Evolutionary conservation across 306 rosid genomes (phyloP).

Genomic region (Abrus precatorius): DNA sequence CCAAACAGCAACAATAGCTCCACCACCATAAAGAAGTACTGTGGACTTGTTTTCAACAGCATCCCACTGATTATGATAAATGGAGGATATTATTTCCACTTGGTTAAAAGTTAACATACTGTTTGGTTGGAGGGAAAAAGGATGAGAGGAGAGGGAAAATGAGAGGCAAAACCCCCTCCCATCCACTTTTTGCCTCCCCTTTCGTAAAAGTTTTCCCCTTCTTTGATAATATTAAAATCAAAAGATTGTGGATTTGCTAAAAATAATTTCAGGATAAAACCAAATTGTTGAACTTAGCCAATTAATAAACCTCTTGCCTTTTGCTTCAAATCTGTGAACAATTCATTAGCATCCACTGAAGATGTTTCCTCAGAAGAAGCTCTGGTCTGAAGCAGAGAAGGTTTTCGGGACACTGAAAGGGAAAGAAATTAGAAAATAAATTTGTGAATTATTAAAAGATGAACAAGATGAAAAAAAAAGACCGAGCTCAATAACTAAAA

Average conservation of each 20-base stretch:
- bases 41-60: slow-evolving; percentile 97
- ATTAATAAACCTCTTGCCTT: slow-evolving; percentile 69
- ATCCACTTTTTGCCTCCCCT: too few species aligned
- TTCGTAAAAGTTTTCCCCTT: too few species aligned
- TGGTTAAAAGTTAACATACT: slow-evolving; percentile 12
- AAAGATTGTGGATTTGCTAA: slow-evolving; percentile 24
- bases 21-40: slow-evolving; percentile 92
- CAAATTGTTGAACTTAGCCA: slow-evolving; percentile 26
- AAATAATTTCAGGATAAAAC: slow-evolving; percentile 36
- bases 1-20: slow-evolving; percentile 89
- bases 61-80: slow-evolving; percentile 80
- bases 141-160: background rate
- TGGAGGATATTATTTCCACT: slow-evolving; percentile 40
- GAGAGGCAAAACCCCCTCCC: background rate
- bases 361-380: slow-evolving; percentile 96
- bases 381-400: slow-evolving; percentile 64
- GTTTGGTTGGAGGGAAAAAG: background rate
- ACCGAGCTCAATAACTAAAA: slow-evolving; percentile 14
- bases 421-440: slow-evolving; percentile 18
- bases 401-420: slow-evolving; percentile 65
- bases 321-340: slow-evolving; percentile 87
- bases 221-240: background rate
- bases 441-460: background rate
- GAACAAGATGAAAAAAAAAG: background rate
- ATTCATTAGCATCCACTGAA: slow-evolving; percentile 70